phyloP scores from a whole-genome alignment of 805 yeast genomes.

The Schwanniomyces yamadae region DNA sequence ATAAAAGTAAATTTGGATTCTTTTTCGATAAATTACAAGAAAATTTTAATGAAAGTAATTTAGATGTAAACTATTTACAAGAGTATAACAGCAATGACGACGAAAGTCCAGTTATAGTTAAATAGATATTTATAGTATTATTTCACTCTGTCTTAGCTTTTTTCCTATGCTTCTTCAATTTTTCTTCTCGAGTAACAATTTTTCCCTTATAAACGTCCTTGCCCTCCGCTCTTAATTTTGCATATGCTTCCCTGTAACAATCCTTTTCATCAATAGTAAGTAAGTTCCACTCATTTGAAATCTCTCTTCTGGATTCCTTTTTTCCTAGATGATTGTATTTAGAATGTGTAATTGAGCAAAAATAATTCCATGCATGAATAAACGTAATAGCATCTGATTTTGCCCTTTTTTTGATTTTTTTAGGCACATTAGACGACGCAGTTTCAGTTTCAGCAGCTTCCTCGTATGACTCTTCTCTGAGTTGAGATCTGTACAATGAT shows the following conservation, averaged over 20 bases:
- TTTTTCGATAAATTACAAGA: constrained; percentile 1
- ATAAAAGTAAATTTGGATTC: constrained; percentile 9
- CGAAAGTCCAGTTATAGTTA: constrained; percentile 26
- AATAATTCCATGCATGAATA: constrained; percentile 40
- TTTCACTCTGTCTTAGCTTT: constrained; percentile 2
- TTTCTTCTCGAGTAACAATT: constrained; percentile 26
- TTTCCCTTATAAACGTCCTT: constrained; percentile 29
- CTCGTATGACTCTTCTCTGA: constrained; percentile 16
- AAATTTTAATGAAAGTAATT: constrained; percentile 16
- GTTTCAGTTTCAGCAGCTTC: constrained; percentile 1
- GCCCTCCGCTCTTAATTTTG: constrained; percentile 23
- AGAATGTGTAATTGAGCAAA: constrained; percentile 17
- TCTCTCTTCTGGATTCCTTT: constrained; percentile 11
- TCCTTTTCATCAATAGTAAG: constrained; percentile 28
- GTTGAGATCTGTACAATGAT: constrained; percentile 21
- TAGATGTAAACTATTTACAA: constrained; percentile 12
- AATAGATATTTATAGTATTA: background rate
- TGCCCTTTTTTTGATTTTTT: constrained; percentile 9
- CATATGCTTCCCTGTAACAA: constrained; percentile 25
- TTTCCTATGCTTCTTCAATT: constrained; percentile 12
- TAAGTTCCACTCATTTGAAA: constrained; percentile 23
- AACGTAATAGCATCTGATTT: constrained; percentile 18
- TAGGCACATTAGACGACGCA: constrained; percentile 4
- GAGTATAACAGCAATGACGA: constrained; percentile 25
- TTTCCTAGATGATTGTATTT: constrained; percentile 8